phyloP scores from a whole-genome alignment of 2,329 filamentous ascomycete species.

The Bipolaris bicolor region DNA sequence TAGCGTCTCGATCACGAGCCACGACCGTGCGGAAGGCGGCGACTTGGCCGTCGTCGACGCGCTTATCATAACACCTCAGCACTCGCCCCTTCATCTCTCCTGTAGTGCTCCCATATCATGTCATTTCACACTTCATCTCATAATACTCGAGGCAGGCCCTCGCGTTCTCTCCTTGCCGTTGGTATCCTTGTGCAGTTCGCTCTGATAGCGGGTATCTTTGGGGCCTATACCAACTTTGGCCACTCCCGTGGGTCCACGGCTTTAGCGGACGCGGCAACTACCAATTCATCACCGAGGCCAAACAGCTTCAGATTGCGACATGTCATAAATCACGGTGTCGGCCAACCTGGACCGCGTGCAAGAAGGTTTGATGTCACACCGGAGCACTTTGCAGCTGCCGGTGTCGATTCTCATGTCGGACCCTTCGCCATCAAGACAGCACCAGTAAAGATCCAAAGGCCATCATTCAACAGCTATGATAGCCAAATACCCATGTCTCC shows the following conservation, averaged over 20 bases:
- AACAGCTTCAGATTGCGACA: constrained; percentile 38
- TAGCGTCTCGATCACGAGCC: constrained; percentile 22
- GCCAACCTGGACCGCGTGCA: constrained; percentile 41
- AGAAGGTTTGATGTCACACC: constrained; percentile 41
- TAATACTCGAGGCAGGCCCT: constrained; percentile 22
- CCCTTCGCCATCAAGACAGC: constrained; percentile 40
- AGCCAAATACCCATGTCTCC: constrained; percentile 38
- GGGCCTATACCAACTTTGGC: constrained; percentile 19
- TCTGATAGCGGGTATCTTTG: constrained; percentile 23
- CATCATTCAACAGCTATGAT: constrained; percentile 25
- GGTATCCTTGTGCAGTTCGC: constrained; percentile 33
- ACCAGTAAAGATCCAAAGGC: constrained; percentile 39
- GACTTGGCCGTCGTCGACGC: constrained; percentile 25
- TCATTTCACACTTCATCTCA: constrained; percentile 15
- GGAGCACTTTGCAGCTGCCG: constrained; percentile 30
- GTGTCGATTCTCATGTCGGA: constrained; percentile 32
- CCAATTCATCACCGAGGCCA: constrained; percentile 5
- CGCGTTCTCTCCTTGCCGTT: constrained; percentile 20
- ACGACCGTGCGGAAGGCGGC: constrained; percentile 25
- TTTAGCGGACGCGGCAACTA: constrained; percentile 10
- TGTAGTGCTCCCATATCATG: constrained; percentile 32
- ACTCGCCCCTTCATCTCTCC: constrained; percentile 15
- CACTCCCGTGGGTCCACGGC: constrained; percentile 13
- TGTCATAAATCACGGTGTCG: constrained; percentile 44
- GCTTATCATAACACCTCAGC: constrained; percentile 20